These are phyloP conservation scores for Drechslerella dactyloides DNA, from an alignment of 2,329 filamentous ascomycete species.

Conservation along the genomic window DNA sequence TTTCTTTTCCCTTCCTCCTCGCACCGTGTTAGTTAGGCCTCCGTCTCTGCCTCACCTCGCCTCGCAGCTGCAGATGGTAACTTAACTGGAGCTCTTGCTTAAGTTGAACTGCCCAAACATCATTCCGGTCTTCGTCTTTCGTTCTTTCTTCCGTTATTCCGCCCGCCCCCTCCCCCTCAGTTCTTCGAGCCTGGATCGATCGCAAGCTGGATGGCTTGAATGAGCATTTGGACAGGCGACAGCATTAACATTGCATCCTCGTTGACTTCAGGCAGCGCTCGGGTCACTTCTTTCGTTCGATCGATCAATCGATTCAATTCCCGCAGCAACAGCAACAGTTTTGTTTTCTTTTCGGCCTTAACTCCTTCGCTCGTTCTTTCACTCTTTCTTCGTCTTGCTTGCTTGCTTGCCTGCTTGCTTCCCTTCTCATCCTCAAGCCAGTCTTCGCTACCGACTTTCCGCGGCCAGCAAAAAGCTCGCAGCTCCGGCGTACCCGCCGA, in stretches of 20 bases:
- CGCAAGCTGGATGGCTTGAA: no score
- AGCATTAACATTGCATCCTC: constrained; percentile 21
- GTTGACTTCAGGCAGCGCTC: constrained; percentile 28
- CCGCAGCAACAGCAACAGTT: constrained; percentile 28
- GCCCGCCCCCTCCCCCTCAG: constrained; percentile 28
- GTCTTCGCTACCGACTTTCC: constrained; percentile 42
- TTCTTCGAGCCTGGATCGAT: constrained; percentile 14
- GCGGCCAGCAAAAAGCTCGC: constrained; percentile 30
- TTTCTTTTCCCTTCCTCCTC: constrained; percentile 16
- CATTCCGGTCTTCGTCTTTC: constrained; percentile 41
- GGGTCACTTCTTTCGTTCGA: constrained; percentile 45
- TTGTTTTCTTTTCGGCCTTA: constrained; percentile 5
- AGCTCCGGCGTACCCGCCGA: constrained; percentile 36
- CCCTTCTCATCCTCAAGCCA: not conserved
- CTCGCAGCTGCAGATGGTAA: constrained; percentile 23
- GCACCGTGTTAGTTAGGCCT: constrained; percentile 13
- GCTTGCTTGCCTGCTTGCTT: constrained; percentile 3
- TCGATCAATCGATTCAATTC: constrained; percentile 34
- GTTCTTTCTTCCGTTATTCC: constrained; percentile 24
- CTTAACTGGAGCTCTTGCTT: constrained; percentile 23
- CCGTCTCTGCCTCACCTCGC: constrained; percentile 25
- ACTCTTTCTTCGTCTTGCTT: no score
- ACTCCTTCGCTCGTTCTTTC: no score
- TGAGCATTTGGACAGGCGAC: constrained; percentile 13
- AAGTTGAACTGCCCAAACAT: constrained; percentile 37